Evolutionary conservation across 2,329 filamentous ascomycete genomes (phyloP).

Genomic region (Trichoderma koningiopsis): DNA sequence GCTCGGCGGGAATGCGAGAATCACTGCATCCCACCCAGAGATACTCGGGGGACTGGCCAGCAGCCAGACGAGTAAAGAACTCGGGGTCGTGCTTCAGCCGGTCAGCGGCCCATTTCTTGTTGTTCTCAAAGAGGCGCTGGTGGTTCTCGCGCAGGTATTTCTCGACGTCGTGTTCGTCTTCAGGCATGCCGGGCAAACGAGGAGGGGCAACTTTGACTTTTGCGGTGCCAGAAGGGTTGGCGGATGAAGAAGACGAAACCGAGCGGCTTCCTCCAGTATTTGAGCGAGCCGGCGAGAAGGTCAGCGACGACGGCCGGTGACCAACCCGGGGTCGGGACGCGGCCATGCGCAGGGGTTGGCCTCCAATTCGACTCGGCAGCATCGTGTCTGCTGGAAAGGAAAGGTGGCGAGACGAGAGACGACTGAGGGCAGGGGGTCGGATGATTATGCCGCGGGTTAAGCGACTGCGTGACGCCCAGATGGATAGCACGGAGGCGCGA

Average conservation of each 20-base stretch:
- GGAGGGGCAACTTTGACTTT: slow-evolving; percentile 6
- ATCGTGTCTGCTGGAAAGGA: not conserved
- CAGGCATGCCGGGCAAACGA: slow-evolving; percentile 23
- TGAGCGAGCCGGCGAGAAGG: not conserved
- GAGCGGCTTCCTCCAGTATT: slow-evolving; percentile 3
- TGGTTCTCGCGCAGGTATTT: slow-evolving; percentile 65
- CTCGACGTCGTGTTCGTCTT: slow-evolving; percentile 43
- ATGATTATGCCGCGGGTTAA: slow-evolving; percentile 5
- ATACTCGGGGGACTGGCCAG: slow-evolving; percentile 70
- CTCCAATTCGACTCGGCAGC: slow-evolving; percentile 21
- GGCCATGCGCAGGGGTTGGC: slow-evolving; percentile 22
- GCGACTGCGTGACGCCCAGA: not conserved
- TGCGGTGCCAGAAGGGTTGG: slow-evolving; percentile 1
- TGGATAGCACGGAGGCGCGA: not conserved
- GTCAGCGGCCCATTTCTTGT: slow-evolving; percentile 64
- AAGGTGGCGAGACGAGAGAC: slow-evolving; percentile 1
- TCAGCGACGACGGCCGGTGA: not conserved
- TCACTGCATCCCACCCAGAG: slow-evolving; percentile 92
- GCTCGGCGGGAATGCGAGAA: slow-evolving; percentile 87
- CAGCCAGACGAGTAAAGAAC: slow-evolving; percentile 65
- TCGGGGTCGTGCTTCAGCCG: slow-evolving; percentile 61
- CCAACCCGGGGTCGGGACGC: not conserved
- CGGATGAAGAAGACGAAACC: slow-evolving; percentile 1
- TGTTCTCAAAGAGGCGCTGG: slow-evolving; percentile 69
- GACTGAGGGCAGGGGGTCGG: slow-evolving; percentile 5